Base-by-base conservation (phyloP, 2,329 filamentous ascomycete species). In the Emmonsiellopsis sp. region DNA sequence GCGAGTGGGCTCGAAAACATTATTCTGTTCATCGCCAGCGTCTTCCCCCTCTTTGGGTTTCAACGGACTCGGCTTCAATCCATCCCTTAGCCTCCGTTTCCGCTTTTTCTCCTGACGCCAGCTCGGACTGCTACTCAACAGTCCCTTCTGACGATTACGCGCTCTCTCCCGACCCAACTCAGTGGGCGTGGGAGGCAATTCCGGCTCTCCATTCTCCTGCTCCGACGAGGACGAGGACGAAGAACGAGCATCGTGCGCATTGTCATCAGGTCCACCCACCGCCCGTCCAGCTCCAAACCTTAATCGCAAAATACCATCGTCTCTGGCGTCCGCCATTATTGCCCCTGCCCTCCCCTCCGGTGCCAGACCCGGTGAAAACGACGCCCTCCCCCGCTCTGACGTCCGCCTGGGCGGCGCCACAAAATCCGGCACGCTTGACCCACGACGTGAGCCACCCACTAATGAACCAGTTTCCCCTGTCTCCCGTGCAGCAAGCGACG, bases 161-260 rank as follows among this genome's bases (percentile, higher is more conserved):
- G 65, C 64, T 36, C 62, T 65, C 56, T 69, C 67, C 36, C 72
- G 55, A 6, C 69, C 69, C 27, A 73, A 53, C 55, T 73, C 66
- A 13, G 70, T 70, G 32, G 71, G 71, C 6, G 71, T 73, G n/a
- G 71, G 70, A 11, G 84, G 85, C 5, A 87, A 72, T 47, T 85
- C 82, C 1, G 83, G 83, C 60, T 87, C 82, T 13, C 75, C 74
- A n/a, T 64, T 58, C 6, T 67, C 67, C 9, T 65, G 31, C 9
- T 31, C 14, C 6, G 10, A n/a, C 4, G 34, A 49, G 2, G 10
- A n/a, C 4, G 34, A 49, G 2, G 27, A 52, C 13, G 32, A 50
- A 50, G 48, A 43, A 14, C 48, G 48, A 7, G 37, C 33, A 17
- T 6, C 36, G 40, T 27, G 40, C 11, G 9, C 48, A 14, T 42